phyloP scores from a whole-genome alignment of 305 asterid species.

The Stenogyne calaminthoides region DNA sequence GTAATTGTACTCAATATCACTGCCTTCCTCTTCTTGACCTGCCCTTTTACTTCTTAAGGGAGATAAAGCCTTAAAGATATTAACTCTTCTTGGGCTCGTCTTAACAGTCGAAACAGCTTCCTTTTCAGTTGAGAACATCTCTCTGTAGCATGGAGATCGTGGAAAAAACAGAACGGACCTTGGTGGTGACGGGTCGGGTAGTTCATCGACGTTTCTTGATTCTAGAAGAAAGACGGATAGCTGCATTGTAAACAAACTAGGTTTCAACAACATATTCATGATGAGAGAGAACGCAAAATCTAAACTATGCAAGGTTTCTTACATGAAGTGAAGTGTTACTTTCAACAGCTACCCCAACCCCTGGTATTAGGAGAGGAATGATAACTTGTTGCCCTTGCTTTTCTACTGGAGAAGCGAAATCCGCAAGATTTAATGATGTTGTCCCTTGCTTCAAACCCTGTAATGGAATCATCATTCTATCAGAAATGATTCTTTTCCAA shows the following conservation, averaged over 20 bases:
- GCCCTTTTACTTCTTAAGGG: constrained; percentile 44
- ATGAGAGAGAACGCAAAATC: not conserved
- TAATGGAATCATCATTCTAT: not conserved
- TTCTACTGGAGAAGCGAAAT: constrained; percentile 41
- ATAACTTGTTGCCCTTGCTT: constrained; percentile 37
- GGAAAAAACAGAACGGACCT: constrained; percentile 39
- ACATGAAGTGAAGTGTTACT: constrained; percentile 42
- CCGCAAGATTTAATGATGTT: constrained; percentile 61
- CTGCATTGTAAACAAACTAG: constrained; percentile 35
- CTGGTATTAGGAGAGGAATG: constrained; percentile 45
- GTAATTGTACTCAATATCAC: constrained; percentile 44
- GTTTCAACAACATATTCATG: not conserved
- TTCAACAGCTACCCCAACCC: not conserved
- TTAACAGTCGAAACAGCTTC: constrained; percentile 42
- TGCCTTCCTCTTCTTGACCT: constrained; percentile 57
- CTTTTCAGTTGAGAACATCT: constrained; percentile 41
- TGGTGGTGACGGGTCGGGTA: constrained; percentile 38
- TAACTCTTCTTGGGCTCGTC: constrained; percentile 48
- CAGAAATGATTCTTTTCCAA: not conserved
- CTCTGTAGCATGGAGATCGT: constrained; percentile 55
- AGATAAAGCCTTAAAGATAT: constrained; percentile 48
- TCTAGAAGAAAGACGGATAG: constrained; percentile 43
- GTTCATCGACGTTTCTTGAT: constrained; percentile 37
- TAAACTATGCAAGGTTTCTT: constrained; percentile 27
- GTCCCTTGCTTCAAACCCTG: constrained; percentile 50